Conservation (phyloP, 2,329 filamentous ascomycete genomes). For the Colletotrichum gigasporum region DNA sequence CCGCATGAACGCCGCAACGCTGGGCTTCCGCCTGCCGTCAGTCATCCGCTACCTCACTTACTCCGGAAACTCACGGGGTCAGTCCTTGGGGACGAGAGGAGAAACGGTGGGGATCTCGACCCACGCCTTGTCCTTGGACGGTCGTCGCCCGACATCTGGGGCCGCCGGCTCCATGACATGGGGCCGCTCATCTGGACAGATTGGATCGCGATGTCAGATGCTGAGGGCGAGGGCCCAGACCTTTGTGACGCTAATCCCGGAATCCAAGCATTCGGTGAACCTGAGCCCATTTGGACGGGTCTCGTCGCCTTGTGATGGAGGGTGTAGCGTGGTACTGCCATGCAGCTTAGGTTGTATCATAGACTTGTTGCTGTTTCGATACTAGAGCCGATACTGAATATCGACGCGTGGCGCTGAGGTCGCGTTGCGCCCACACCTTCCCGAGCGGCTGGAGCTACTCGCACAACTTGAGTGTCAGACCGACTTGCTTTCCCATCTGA, state of each 20-base stretch:
- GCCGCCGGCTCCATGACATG: constrained; percentile 2
- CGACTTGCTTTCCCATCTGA: neutral
- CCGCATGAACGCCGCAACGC: constrained; percentile 22
- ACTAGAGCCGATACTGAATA: constrained; percentile 18
- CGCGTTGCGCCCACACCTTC: constrained; percentile 26
- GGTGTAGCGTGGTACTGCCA: constrained; percentile 1
- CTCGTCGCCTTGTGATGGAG: neutral
- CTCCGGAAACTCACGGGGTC: neutral
- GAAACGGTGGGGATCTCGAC: constrained; percentile 1
- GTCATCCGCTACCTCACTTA: neutral
- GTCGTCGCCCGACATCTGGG: neutral
- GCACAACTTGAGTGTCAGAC: constrained; percentile 14
- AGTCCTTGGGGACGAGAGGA: neutral
- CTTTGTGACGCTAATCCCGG: neutral
- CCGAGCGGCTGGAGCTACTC: constrained; percentile 22
- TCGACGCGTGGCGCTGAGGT: constrained; percentile 26
- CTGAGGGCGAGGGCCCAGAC: neutral
- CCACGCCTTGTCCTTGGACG: constrained; percentile 1
- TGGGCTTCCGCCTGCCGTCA: constrained; percentile 16
- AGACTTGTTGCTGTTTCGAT: constrained; percentile 16
- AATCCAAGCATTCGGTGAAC: constrained; percentile 11
- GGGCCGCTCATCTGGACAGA: neutral
- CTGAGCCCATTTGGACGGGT: neutral
- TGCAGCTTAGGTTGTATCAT: neutral
- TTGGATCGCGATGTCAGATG: neutral